Percentiles rank a stretch among this genome's conserved stretches.
Evolutionary conservation across 345 rosid species (phyloP).

Genomic region (Clausena lansium): DNA sequence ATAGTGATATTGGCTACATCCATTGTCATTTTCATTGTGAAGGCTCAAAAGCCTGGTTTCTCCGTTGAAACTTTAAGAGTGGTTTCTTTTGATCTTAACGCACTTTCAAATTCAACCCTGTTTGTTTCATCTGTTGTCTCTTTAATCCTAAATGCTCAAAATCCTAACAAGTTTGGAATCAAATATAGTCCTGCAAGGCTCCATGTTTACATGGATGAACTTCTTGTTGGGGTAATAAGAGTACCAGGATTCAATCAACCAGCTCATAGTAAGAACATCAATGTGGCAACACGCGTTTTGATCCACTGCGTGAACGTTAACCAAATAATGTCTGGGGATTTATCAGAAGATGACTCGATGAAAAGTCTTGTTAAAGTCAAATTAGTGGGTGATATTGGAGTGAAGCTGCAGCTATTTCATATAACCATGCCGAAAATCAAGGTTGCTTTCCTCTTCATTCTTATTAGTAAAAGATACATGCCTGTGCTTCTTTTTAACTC

Average conservation of each 20-base stretch:
- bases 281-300: constrained; percentile 17
- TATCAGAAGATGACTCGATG: constrained; percentile 1
- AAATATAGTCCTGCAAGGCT: constrained; percentile 28
- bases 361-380: constrained; percentile 21
- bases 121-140: constrained; percentile 30
- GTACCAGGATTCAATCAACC: constrained; percentile 36
- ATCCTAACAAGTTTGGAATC: constrained; percentile 37
- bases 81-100: constrained; percentile 25
- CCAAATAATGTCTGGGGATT: neutral
- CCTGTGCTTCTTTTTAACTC: neutral
- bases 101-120: constrained; percentile 26
- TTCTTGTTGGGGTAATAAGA: constrained; percentile 24
- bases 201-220: constrained; percentile 23
- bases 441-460: constrained; percentile 19
- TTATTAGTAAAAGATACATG: neutral
- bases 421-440: constrained; percentile 33
- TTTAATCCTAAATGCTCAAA: constrained; percentile 28
- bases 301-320: constrained; percentile 26
- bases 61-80: constrained; percentile 22
- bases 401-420: constrained; percentile 17
- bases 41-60: constrained; percentile 35
- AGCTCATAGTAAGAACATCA: constrained; percentile 27
- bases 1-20: constrained; percentile 10
- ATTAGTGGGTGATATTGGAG: constrained; percentile 22
- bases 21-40: constrained; percentile 17